A percentile compares a stretch with the other conserved stretches of the same genome.
Conservation (phyloP, 257 asterid genomes). For the Prunella vulgaris region DNA sequence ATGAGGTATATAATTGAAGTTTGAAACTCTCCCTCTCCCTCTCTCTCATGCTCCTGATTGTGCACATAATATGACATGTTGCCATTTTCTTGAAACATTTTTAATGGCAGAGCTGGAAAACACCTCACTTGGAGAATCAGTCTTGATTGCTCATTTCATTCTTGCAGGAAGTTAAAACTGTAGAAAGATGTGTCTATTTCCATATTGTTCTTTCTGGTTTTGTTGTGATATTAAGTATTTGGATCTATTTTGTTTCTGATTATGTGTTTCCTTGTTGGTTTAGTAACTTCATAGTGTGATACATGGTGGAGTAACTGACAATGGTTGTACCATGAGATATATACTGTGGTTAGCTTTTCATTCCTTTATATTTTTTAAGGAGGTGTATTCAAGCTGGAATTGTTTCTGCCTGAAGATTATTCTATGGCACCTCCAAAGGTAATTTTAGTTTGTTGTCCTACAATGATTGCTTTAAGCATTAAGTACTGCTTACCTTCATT, state of each 20-base stretch:
- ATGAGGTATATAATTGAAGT: conserved; percentile 39
- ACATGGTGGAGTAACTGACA: no score
- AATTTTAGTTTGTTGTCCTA: neutral
- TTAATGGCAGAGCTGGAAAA: conserved; percentile 61
- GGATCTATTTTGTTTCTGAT: no score
- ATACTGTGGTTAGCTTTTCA: neutral
- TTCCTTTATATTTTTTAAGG: neutral
- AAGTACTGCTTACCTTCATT: neutral
- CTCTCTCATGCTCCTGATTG: conserved; percentile 1
- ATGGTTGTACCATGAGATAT: no score
- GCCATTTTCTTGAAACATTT: conserved; percentile 1
- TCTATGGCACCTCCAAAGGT: conserved; percentile 21
- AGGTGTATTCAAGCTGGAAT: conserved; percentile 21
- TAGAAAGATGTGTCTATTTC: no score
- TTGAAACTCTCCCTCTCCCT: no score
- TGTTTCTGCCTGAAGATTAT: conserved; percentile 20
- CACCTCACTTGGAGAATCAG: conserved; percentile 66
- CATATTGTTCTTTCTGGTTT: no score
- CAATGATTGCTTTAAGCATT: neutral
- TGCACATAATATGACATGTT: conserved; percentile 17
- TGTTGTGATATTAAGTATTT: no score
- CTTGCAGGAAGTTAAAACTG: no score
- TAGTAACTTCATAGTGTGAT: no score
- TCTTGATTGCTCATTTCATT: no score
- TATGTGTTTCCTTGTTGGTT: no score